Evolutionary conservation across 805 yeast species (phyloP).

Genomic region (Saturnispora besseyi): DNA sequence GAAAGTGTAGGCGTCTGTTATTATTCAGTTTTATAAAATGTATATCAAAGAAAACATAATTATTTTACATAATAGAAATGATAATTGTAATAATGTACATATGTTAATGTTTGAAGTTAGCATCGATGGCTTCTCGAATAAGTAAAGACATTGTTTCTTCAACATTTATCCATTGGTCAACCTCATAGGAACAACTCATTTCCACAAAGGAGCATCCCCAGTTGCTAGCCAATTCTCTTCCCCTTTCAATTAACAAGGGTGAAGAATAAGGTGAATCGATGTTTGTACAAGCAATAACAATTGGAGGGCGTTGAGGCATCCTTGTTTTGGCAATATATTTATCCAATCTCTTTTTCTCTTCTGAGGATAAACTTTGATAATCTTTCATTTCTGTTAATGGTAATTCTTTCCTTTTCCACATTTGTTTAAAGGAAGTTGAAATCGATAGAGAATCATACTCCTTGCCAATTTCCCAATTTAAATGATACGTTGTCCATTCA

Average conservation of each 20-base stretch:
- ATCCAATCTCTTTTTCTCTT: conserved; percentile 4
- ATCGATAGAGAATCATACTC: conserved; percentile 62
- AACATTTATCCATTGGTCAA: conserved; percentile 34
- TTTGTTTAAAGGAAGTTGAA: conserved; percentile 44
- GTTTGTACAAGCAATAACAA: conserved; percentile 60
- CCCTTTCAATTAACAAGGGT: conserved; percentile 50
- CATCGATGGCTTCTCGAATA: conserved; percentile 37
- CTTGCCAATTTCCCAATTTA: conserved; percentile 51
- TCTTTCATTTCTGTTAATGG: conserved; percentile 5
- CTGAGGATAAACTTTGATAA: background rate
- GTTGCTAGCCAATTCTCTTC: conserved; percentile 43
- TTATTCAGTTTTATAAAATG: too few relatives aligned
- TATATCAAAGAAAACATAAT: too few relatives aligned
- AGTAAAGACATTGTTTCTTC: conserved; percentile 50
- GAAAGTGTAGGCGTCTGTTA: too few relatives aligned
- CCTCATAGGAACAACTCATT: conserved; percentile 39
- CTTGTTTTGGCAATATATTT: background rate
- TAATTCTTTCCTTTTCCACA: conserved; percentile 39
- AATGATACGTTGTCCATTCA: conserved; percentile 48
- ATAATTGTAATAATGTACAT: background rate
- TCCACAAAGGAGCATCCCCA: conserved; percentile 64
- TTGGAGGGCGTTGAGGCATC: conserved; percentile 43
- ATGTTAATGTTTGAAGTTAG: conserved; percentile 1
- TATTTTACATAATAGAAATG: background rate
- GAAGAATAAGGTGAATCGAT: conserved; percentile 46